Conservation (phyloP, 208 protist species). For the Trypanosoma conorhini region DNA sequence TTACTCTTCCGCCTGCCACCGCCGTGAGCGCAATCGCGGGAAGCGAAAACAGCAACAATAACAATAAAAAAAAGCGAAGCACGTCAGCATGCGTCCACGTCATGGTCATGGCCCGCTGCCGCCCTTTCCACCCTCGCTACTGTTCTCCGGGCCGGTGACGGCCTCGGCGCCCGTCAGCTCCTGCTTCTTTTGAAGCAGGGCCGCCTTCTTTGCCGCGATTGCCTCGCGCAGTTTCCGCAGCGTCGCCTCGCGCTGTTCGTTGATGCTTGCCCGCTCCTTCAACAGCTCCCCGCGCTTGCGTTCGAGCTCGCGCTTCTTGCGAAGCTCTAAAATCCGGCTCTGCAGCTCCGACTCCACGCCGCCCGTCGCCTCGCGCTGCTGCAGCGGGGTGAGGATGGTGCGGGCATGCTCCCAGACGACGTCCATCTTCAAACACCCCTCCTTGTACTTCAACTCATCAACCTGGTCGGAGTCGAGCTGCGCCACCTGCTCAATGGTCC, state of each 20-base stretch:
- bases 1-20: background rate
- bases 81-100: no score
- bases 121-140: background rate
- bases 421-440: constrained; percentile 90
- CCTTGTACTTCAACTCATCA: constrained; percentile 88
- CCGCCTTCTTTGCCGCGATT: constrained; percentile 84
- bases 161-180: constrained; percentile 17
- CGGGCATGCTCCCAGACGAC: constrained; percentile 89
- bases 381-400: constrained; percentile 76
- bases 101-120: background rate
- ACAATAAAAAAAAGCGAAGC: background rate
- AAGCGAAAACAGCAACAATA: background rate
- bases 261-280: constrained; percentile 52
- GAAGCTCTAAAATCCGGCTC: constrained; percentile 78
- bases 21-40: background rate
- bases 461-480: constrained; percentile 82
- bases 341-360: constrained; percentile 84
- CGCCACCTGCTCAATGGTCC: constrained; percentile 89
- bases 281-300: constrained; percentile 69
- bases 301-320: constrained; percentile 86
- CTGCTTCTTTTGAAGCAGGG: constrained; percentile 56
- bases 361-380: constrained; percentile 60
- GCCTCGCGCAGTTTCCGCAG: constrained; percentile 74
- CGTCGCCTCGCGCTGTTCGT: constrained; percentile 67
- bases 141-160: constrained; percentile 8